phyloP scores from a whole-genome alignment of 2,329 filamentous ascomycete species.

The Fusarium miscanthi region DNA sequence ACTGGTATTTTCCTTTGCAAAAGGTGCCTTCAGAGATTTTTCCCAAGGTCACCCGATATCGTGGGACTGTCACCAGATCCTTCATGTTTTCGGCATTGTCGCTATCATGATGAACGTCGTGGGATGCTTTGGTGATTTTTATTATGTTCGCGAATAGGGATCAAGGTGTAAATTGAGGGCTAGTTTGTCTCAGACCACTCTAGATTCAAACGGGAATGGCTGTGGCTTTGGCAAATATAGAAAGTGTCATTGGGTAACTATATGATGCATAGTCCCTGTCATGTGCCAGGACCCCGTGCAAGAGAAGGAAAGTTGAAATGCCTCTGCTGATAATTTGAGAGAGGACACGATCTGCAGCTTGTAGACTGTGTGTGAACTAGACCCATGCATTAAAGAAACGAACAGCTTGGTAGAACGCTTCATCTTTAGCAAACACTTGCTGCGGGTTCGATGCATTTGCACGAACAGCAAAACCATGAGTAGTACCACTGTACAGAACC shows the following conservation, averaged over 20 bases:
- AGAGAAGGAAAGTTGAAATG: not conserved
- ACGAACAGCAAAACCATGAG: slow-evolving; percentile 77
- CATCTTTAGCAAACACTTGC: slow-evolving; percentile 77
- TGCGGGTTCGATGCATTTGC: slow-evolving; percentile 63
- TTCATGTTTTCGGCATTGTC: not conserved
- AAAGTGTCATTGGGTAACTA: too few species aligned
- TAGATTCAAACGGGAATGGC: not conserved
- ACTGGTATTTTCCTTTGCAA: too few species aligned
- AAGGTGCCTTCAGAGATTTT: too few species aligned
- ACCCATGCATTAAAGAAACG: slow-evolving; percentile 73
- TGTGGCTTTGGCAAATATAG: not conserved
- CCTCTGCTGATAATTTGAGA: not conserved
- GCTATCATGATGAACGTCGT: not conserved
- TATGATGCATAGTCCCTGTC: not conserved
- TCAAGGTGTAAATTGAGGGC: too few species aligned
- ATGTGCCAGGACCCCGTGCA: not conserved
- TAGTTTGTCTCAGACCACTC: too few species aligned
- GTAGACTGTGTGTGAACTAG: not conserved
- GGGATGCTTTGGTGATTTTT: too few species aligned
- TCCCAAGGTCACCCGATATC: too few species aligned
- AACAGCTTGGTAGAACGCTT: slow-evolving; percentile 78
- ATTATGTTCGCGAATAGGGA: not conserved
- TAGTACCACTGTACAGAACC: slow-evolving; percentile 72
- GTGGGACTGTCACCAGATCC: too few species aligned
- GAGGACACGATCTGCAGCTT: too few species aligned